Percentiles rank a stretch among this genome's conserved stretches.
Evolutionary conservation across 768 basidiomycete species (phyloP).

Genomic region (Dioszegia aurantiaca): DNA sequence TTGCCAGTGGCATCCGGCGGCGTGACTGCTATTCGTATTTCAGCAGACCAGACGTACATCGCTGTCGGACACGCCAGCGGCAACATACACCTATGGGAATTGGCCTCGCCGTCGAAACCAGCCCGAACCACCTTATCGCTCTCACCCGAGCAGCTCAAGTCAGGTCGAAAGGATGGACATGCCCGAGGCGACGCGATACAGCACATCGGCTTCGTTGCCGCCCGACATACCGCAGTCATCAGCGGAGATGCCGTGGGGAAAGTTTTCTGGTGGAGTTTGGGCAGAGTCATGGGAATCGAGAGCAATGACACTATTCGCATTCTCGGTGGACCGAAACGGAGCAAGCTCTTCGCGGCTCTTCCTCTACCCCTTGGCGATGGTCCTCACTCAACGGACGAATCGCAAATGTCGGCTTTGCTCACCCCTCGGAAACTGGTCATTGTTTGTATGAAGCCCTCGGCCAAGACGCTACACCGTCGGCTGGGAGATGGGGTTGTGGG

Average conservation of each 20-base stretch:
- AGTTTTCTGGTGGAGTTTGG: slow-evolving; percentile 90
- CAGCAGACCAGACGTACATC: slow-evolving; percentile 88
- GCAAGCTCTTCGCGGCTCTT: slow-evolving; percentile 69
- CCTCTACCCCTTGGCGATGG: slow-evolving; percentile 76
- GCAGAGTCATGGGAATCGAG: slow-evolving; percentile 90
- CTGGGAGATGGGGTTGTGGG: slow-evolving; percentile 37
- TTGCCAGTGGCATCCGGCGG: slow-evolving; percentile 16
- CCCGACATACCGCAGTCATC: slow-evolving; percentile 86
- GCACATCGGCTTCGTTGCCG: slow-evolving; percentile 76
- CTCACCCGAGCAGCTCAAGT: slow-evolving; percentile 55
- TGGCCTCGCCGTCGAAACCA: slow-evolving; percentile 66
- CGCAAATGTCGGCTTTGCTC: slow-evolving; percentile 76
- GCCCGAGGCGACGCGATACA: slow-evolving; percentile 73
- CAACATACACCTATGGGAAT: slow-evolving; percentile 78
- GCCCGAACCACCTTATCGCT: slow-evolving; percentile 61
- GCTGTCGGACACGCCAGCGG: slow-evolving; percentile 83
- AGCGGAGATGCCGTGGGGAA: slow-evolving; percentile 86
- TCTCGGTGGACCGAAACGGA: slow-evolving; percentile 79
- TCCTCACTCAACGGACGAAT: slow-evolving; percentile 71
- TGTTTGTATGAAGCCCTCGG: slow-evolving; percentile 84
- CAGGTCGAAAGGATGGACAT: slow-evolving; percentile 74
- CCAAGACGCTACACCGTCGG: slow-evolving; percentile 74
- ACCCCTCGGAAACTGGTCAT: slow-evolving; percentile 88
- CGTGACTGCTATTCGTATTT: slow-evolving; percentile 55
- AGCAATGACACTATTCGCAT: slow-evolving; percentile 91